These are phyloP conservation scores for Solanum hybrid DNA, from an alignment of 305 asterid genomes.

Conservation along the genomic window DNA sequence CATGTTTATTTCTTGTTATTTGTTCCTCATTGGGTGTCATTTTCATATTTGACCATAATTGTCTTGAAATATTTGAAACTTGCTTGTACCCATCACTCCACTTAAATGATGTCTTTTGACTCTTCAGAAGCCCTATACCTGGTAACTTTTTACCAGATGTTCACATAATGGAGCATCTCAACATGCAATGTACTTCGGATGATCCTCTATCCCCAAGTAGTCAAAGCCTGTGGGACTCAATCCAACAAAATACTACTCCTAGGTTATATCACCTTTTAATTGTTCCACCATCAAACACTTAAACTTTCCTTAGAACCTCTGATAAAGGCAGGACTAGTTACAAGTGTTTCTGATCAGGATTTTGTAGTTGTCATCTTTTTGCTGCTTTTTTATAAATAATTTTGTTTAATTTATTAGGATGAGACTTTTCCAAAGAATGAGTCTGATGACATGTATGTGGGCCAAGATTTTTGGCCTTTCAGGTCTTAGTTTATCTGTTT, in stretches of 20 bases:
- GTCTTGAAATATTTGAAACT: not conserved
- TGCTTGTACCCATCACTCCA: not conserved
- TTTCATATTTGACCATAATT: not conserved
- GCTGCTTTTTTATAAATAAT: not conserved
- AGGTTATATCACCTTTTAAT: not conserved
- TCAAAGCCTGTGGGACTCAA: not conserved
- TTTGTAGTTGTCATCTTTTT: not conserved
- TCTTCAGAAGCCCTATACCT: not conserved
- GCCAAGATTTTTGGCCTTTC: not conserved
- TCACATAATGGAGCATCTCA: not conserved
- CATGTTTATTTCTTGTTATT: not conserved
- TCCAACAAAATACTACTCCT: not conserved
- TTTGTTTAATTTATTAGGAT: not conserved
- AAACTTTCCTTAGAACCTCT: not conserved
- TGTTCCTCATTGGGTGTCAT: not conserved
- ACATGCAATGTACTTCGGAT: not conserved
- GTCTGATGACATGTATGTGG: not conserved
- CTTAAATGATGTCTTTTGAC: not conserved
- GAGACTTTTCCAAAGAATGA: not conserved
- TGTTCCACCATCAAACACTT: not conserved
- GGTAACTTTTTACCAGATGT: not conserved
- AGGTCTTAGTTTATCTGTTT: not conserved
- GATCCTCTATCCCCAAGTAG: not conserved
- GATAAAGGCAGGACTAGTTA: not conserved
- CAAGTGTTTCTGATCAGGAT: not conserved